Evolutionary conservation across 1,284 basidiomycete genomes (phyloP).

Genomic region (Phaffia rhodozyma): DNA sequence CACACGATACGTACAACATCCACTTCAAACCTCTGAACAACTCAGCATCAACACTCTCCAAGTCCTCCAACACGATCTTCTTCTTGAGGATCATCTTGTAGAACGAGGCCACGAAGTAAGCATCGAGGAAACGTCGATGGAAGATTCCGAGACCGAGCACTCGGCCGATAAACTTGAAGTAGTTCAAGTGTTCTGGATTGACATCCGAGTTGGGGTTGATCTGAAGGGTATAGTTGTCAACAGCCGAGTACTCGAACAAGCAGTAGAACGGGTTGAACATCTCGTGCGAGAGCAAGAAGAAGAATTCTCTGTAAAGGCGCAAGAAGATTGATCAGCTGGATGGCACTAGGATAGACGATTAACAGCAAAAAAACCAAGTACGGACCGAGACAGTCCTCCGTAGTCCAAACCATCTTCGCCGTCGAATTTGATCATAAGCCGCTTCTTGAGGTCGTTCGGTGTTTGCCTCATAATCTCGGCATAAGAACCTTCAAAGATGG

Average conservation of each 20-base stretch:
- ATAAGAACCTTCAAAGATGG: slow-evolving; percentile 94
- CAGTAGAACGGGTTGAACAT: slow-evolving; percentile 99
- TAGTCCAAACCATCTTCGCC: slow-evolving; percentile 98
- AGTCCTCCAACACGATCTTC: slow-evolving; percentile 68
- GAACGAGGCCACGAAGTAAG: slow-evolving; percentile 97
- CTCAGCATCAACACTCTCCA: slow-evolving; percentile 83
- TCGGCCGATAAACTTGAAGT: slow-evolving; percentile 98
- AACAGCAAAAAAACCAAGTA: slow-evolving; percentile 10
- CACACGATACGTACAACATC: slow-evolving; percentile 66
- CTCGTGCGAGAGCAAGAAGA: slow-evolving; percentile 98
- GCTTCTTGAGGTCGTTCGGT: slow-evolving; percentile 88
- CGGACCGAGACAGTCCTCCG: slow-evolving; percentile 84
- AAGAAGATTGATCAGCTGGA: neutral
- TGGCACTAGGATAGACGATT: neutral
- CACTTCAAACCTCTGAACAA: slow-evolving; percentile 83
- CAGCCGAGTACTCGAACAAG: slow-evolving; percentile 96
- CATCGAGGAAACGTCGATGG: slow-evolving; percentile 95
- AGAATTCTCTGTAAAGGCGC: slow-evolving; percentile 67
- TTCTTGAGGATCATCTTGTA: slow-evolving; percentile 98
- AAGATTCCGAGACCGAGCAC: slow-evolving; percentile 91
- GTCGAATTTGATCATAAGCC: slow-evolving; percentile 97
- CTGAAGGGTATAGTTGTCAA: slow-evolving; percentile 98
- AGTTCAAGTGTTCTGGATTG: slow-evolving; percentile 97
- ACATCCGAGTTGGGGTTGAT: slow-evolving; percentile 96
- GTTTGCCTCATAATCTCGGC: slow-evolving; percentile 89